These are phyloP conservation scores for Botrytis deweyae DNA, from an alignment of 2,329 filamentous ascomycete species.

Conservation along the genomic window DNA sequence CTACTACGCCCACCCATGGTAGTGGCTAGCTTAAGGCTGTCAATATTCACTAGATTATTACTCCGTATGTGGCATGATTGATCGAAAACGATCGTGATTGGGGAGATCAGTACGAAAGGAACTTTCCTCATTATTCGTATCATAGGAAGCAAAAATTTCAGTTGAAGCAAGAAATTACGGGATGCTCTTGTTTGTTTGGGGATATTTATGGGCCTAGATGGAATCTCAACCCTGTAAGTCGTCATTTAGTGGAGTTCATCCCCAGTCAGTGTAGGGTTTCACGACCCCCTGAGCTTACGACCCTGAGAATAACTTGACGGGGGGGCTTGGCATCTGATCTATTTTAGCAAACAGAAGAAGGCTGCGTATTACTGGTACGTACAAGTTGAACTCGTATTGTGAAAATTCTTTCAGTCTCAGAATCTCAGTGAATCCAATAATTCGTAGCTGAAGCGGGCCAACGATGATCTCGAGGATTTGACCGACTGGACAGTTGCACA, in stretches of 20 bases:
- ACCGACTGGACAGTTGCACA: neutral
- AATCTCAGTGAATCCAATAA: neutral
- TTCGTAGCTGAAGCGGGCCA: neutral
- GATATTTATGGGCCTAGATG: neutral
- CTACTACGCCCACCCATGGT: neutral
- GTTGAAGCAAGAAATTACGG: neutral
- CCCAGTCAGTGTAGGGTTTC: constrained; percentile 2
- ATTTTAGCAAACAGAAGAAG: neutral
- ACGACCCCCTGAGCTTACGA: neutral
- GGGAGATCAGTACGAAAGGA: neutral
- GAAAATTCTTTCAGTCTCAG: neutral
- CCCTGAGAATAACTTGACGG: neutral
- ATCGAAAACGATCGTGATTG: neutral
- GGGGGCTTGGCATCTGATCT: neutral
- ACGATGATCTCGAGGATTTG: neutral
- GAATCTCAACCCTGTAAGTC: constrained; percentile 6
- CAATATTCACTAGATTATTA: neutral
- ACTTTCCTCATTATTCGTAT: neutral
- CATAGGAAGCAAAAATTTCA: neutral
- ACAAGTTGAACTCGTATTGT: neutral
- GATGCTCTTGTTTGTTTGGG: neutral
- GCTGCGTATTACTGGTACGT: neutral
- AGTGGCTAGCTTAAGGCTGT: neutral
- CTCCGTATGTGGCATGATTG: neutral
- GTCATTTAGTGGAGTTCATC: neutral